Evolutionary conservation across 2,329 filamentous ascomycete genomes (phyloP).

Genomic region (Claviceps arundinis): DNA sequence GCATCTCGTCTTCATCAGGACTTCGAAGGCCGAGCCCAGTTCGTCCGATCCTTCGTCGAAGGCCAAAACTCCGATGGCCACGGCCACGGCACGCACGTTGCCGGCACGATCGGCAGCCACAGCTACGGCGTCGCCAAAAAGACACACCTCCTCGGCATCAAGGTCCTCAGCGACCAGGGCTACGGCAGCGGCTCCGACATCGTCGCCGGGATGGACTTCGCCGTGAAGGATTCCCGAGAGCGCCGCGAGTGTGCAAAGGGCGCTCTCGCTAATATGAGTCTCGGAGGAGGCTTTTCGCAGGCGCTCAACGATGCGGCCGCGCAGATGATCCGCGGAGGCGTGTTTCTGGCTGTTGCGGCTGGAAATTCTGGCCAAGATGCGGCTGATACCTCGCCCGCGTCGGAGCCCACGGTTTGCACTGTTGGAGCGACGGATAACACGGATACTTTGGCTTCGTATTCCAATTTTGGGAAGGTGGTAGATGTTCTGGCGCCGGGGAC

Average conservation of each 20-base stretch:
- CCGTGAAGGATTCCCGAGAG: slow-evolving; percentile 21
- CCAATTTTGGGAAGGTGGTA: slow-evolving; percentile 36
- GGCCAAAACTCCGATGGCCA: slow-evolving; percentile 16
- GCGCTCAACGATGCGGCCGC: slow-evolving; percentile 38
- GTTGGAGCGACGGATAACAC: slow-evolving; percentile 33
- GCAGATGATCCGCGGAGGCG: slow-evolving; percentile 28
- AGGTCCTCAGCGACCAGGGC: slow-evolving; percentile 23
- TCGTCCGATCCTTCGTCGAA: slow-evolving; percentile 20
- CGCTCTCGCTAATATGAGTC: slow-evolving; percentile 42
- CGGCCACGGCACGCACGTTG: slow-evolving; percentile 19
- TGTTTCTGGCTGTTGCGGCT: slow-evolving; percentile 42
- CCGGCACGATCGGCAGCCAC: slow-evolving; percentile 19
- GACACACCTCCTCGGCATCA: slow-evolving; percentile 23
- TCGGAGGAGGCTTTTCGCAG: slow-evolving; percentile 32
- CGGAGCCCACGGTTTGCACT: slow-evolving; percentile 34
- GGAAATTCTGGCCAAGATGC: slow-evolving; percentile 36
- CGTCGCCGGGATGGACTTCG: slow-evolving; percentile 32
- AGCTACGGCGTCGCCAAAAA: slow-evolving; percentile 28
- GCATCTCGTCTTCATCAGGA: slow-evolving; percentile 11
- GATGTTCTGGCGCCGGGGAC: slow-evolving; percentile 39
- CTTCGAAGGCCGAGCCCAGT: slow-evolving; percentile 26
- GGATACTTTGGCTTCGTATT: slow-evolving; percentile 31
- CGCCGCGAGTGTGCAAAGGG: slow-evolving; percentile 27
- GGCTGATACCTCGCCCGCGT: slow-evolving; percentile 32
- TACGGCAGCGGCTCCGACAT: slow-evolving; percentile 16